Evolutionary conservation across 306 rosid species (phyloP).

Genomic region (Cucumis cinereus): DNA sequence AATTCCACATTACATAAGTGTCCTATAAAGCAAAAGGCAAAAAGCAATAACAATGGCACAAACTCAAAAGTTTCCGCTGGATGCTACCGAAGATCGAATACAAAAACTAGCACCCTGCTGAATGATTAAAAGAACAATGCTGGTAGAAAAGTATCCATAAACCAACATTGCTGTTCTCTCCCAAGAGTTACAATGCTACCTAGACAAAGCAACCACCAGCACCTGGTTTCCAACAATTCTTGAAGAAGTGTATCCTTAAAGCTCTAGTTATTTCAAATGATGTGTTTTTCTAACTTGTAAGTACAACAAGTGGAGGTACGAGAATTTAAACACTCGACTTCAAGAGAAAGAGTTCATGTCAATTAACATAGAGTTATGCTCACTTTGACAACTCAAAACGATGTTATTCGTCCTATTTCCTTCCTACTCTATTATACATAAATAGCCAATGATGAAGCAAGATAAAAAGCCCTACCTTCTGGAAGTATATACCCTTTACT

Average conservation of each 20-base stretch:
- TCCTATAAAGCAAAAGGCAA: not conserved
- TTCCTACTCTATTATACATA: not conserved
- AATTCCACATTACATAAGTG: conserved; percentile 9
- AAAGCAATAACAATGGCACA: not conserved
- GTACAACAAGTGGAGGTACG: not conserved
- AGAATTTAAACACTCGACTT: not conserved
- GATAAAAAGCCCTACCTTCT: conserved; percentile 46
- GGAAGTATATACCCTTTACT: conserved; percentile 97
- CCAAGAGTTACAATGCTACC: not conserved
- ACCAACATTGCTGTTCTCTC: not conserved
- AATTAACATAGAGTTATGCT: not conserved
- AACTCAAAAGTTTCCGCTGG: not conserved
- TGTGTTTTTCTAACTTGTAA: too few species aligned
- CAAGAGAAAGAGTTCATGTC: not conserved
- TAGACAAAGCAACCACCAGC: not conserved
- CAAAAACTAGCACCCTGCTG: not conserved
- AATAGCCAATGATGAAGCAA: not conserved
- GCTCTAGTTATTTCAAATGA: not conserved
- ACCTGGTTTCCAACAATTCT: not conserved
- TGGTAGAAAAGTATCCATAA: not conserved
- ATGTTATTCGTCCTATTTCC: not conserved
- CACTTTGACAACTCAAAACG: not conserved
- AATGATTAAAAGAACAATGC: not conserved
- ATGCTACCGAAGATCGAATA: not conserved
- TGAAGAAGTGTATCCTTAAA: not conserved